Evolutionary conservation across 768 basidiomycete species (phyloP), one percentile per base, ranked within the genome.

Genomic region (Termitomyces sp.): DNA sequence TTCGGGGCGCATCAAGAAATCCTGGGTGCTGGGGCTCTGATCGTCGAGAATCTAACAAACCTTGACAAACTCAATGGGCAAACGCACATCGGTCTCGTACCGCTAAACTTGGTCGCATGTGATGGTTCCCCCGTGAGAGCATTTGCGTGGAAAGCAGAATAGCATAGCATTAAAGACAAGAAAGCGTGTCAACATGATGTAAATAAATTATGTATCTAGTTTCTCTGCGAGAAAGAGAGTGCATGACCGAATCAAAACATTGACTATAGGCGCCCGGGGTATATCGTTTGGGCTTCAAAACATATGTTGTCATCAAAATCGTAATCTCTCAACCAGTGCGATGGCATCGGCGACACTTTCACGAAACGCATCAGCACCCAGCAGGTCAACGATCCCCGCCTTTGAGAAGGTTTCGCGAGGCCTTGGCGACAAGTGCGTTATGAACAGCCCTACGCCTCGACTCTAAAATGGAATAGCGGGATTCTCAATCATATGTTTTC

Each of bases 41-140:
- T 91, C 57, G 87, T 80, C 31, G 89, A 91, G 73, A 92, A 91
- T 61, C 56, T 91, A 64, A 81, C 72, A 10, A 81, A 83, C 52
- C 62, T 90, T 55, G 78, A 77, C 31, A 60, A 60, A 48, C 65
- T 88, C 33, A 56, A 66, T 24, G 67, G 52, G 10, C 62, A 60
- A 18, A 64, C 60, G 16, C 64, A 76, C 54, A 80, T 87, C 36
- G 82, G 80, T 55, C 65, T 90, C 54, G 65, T 84, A 39, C 88
- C 88, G 0, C 65, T 91, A 51, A 82, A 75, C 24, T 54, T 90
- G n/a, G 72, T 71, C 5, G 79, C 76, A 1, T 76, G 79, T 24
- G 89, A 91, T 65, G 88, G 85, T 5, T 85, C 86, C 15, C 88
- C 88, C 1, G 73, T 88, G n/a, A 77, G 88, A 60, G 89, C 87